Base-by-base conservation (phyloP, 768 basidiomycete genomes). In the Auriculariales sp. region DNA sequence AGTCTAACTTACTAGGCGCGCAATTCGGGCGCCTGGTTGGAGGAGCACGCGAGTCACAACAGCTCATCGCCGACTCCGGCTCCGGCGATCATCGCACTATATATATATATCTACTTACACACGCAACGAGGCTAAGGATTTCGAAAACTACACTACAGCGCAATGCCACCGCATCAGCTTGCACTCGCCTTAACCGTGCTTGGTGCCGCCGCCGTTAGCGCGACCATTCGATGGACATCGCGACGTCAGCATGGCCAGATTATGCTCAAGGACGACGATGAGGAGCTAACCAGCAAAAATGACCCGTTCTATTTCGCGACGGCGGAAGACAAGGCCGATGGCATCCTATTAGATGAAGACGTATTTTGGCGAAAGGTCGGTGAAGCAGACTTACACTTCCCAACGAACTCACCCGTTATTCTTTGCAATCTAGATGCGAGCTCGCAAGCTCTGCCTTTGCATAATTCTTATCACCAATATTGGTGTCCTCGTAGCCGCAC, bases 311-410 rank as follows among this genome's bases (percentile, higher is more conserved):
- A 78, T 59, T 78, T 90, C n/a, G 74, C 77, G 17, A 77, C 60
- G n/a, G 74, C 78, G 7, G 80, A 82, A 59, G 87, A 90, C 55
- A 55, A 74, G 28, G 52, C 78, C 10, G 79, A 85, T 53, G 83
- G 83, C 3, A 72, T 72, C 47, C 79, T 83, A 6, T 66, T 85
- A 32, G 63, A 83, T 22, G 79, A 74, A 47, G 68, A 67, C 3
- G 63, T 51, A 3, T 87, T 87, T 61, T 81, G 79, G 79, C 55
- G 57, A n/a, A 64, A 67, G 62, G 79, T 74, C 55, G 36, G 72
- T 63, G 22, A 2, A 19, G 14, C 5, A 19, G n/a, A 22, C 29
- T 27, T 7, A 35, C 25, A 42, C 3, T 22, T n/a, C 31, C 3
- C 36, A 49, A 35, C 25, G 14, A 9, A 6, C 15, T 19, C 5